Base-by-base conservation (phyloP, 2,329 filamentous ascomycete genomes). In the Moelleriella libera region DNA sequence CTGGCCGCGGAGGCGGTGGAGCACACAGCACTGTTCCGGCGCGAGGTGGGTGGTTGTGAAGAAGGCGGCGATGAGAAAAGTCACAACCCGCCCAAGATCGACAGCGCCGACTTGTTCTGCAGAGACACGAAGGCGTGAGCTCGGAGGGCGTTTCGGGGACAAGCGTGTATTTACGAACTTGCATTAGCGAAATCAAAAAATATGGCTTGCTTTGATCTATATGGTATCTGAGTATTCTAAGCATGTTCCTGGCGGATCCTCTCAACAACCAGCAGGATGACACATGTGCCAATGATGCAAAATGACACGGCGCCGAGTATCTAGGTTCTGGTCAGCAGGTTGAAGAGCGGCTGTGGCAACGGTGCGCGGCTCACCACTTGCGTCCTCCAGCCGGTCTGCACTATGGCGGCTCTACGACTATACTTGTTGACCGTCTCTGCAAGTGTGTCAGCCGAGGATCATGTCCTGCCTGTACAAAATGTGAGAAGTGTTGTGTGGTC, bases 321-420 rank as follows among this genome's bases (percentile, higher is more conserved):
- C 80, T 83, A 29, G 8, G 12, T 11, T 37, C 11, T 2, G 7
- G 32, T 37, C 32, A 37, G 32, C 32, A n/a, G n/a, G n/a, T n/a
- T n/a, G n/a, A n/a, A n/a, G n/a, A 37, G 32, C 32, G 40, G 6
- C 40, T 14, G 3, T 28, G 8, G 7, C 40, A 41, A 14, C 40
- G n/a, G 2, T 28, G 28, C 14, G 8, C 8, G 14, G 61, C 71
- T 53, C 58, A 94, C 85, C 41, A 82, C 64, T 61, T 97, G 89
- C 39, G 92, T 97, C 65, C 88, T 90, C 84, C 86, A 92, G 1
- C 92, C 92, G 31, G 81, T 85, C 68, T 98, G 92, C 40, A 98
- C 92, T 52, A 97, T 75, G 0, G 92, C 92, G 30, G 75, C 74
- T 54, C 82, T 79, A 40, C 76, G 73, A 55, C 84, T 84, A 62